Evolutionary conservation across 2,329 filamentous ascomycete species (phyloP), one percentile per base, ranked within the genome.

Genomic region (Ophiostoma ips): DNA sequence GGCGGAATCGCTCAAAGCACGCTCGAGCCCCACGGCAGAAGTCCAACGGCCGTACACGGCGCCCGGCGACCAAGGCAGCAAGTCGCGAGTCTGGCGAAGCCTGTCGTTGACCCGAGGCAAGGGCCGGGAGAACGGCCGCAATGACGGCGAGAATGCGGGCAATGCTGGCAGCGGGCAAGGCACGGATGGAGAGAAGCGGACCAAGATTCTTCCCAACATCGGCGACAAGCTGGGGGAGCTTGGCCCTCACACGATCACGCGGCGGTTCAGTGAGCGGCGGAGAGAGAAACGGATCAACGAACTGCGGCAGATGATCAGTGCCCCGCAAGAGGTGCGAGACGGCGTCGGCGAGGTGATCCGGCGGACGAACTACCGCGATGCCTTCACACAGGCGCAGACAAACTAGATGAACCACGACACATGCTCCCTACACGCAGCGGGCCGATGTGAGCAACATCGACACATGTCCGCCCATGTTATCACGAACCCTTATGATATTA

Each of bases 281-380:
- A 69, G 76, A 21, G 75, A 79, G 63, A 79, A 76, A 63, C 67
- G 79, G 48, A 73, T 71, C 19, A 69, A 74, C 52, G 76, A 77
- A 58, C 65, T 83, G 49, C 69, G 78, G 8, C 66, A 72, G 55
- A 80, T 71, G 61, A 83, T 83, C 41, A 79, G 76, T 53, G 71
- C 68, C 5, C 79, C 79, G 0, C 69, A 65, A 21, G 73, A 77
- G 58, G 75, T 79, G 18, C 66, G 75, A 24, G 76, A 79, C 55
- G 75, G 75, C 3, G 72, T 79, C 3, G 73, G 70, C 13, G 76
- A 79, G 30, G 70, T 79, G 45, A 71, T 79, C 43, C 66, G 71
- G 46, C 64, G 68, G 34, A 68, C 64, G 37, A 67, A 63, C 35
- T 67, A 67, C 52, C 63, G 62, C 47, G 65, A 61, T 16, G 56